phyloP scores from a whole-genome alignment of 164 flowering plant species.

The Vitis rotundifolia region DNA sequence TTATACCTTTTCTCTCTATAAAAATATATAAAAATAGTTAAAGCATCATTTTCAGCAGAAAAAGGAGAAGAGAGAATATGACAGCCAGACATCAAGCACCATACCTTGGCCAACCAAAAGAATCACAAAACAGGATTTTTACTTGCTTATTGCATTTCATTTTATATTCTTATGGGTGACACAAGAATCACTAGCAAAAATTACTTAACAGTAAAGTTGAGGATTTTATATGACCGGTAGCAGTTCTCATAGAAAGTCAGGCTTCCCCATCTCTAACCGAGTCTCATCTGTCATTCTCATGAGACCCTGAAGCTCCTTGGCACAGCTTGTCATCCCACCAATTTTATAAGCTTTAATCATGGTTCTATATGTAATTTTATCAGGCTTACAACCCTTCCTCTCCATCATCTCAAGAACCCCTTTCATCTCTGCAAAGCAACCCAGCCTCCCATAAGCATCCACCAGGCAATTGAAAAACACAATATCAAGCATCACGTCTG shows the following conservation, averaged over 20 bases:
- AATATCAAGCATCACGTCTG: slow-evolving; percentile 71
- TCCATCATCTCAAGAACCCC: slow-evolving; percentile 81
- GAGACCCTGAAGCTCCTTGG: slow-evolving; percentile 43
- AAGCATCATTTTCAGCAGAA: too few species aligned
- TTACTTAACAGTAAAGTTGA: not conserved
- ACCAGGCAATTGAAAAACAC: slow-evolving; percentile 87
- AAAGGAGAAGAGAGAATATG: too few species aligned
- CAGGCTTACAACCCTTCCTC: slow-evolving; percentile 73
- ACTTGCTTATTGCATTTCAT: too few species aligned
- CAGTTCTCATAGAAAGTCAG: slow-evolving; percentile 22
- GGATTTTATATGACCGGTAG: not conserved
- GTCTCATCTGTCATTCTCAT: slow-evolving; percentile 12
- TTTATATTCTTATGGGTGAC: too few species aligned
- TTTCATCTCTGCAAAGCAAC: slow-evolving; percentile 83
- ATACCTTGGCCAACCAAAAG: too few species aligned
- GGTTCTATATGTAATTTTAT: slow-evolving; percentile 78
- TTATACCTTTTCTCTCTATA: too few species aligned
- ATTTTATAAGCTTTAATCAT: slow-evolving; percentile 78
- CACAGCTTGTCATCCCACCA: slow-evolving; percentile 59
- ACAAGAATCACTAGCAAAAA: too few species aligned
- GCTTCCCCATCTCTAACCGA: slow-evolving; percentile 17
- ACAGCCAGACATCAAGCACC: too few species aligned
- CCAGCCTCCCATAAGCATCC: slow-evolving; percentile 88
- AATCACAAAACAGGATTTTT: too few species aligned
- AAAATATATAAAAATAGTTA: too few species aligned